phyloP scores from a whole-genome alignment of 2,329 filamentous ascomycete genomes.

The Fusarium luffae region DNA sequence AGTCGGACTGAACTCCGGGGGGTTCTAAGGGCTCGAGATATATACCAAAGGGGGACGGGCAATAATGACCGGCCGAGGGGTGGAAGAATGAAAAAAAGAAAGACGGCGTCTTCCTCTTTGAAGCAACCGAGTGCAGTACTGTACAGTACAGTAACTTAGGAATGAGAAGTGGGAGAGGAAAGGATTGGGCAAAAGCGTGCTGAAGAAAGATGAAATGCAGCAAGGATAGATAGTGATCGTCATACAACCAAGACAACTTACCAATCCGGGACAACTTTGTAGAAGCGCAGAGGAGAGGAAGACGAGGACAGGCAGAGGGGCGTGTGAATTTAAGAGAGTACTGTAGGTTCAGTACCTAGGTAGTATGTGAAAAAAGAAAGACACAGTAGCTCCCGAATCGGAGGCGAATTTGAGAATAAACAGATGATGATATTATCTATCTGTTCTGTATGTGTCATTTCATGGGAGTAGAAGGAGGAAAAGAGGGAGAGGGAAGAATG shows the following conservation, averaged over 20 bases:
- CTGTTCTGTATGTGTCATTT: background rate
- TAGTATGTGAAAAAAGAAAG: background rate
- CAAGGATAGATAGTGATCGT: conserved; percentile 41
- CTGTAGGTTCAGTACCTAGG: background rate
- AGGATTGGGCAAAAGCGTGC: background rate
- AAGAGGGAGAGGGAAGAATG: background rate
- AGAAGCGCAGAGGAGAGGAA: background rate
- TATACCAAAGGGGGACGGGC: background rate
- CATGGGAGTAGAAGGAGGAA: background rate
- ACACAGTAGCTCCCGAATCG: conserved; percentile 28
- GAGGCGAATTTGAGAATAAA: background rate
- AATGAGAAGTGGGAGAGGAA: background rate
- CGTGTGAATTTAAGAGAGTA: background rate
- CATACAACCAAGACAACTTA: conserved; percentile 42
- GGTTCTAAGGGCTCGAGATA: background rate
- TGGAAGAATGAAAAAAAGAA: conserved; percentile 20
- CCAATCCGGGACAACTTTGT: conserved; percentile 39
- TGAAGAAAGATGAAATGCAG: conserved; percentile 29
- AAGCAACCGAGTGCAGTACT: background rate
- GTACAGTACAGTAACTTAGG: background rate
- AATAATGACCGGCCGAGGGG: conserved; percentile 5
- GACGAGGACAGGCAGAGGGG: background rate
- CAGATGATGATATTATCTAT: background rate
- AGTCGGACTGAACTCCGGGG: conserved; percentile 11
- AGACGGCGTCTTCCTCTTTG: conserved; percentile 12